Conservation (phyloP, 768 basidiomycete species). For the Suillus paluster region DNA sequence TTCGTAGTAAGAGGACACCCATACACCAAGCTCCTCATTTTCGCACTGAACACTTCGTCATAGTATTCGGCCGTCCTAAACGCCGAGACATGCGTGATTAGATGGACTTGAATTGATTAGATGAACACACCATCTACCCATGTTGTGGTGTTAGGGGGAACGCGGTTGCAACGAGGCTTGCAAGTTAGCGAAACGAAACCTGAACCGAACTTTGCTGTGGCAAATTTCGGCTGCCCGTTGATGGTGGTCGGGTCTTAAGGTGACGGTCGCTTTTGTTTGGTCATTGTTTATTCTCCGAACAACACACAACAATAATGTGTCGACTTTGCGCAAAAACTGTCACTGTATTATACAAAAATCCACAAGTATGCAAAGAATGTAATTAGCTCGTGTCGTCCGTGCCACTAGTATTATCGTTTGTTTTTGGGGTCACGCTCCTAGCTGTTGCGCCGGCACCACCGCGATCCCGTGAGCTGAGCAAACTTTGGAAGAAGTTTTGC, state of each 20-base stretch:
- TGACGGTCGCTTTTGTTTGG: constrained; percentile 16
- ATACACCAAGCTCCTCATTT: constrained; percentile 81
- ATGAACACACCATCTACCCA: constrained; percentile 70
- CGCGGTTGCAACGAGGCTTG: constrained; percentile 30
- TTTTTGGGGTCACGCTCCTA: constrained; percentile 30
- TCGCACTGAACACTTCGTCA: constrained; percentile 73
- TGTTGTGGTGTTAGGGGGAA: constrained; percentile 31
- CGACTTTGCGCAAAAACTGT: not conserved
- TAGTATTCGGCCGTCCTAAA: constrained; percentile 71
- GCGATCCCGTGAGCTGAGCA: constrained; percentile 74
- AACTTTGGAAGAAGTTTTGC: constrained; percentile 86
- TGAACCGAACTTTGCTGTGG: constrained; percentile 9
- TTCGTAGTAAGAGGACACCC: constrained; percentile 28
- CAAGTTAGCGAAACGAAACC: constrained; percentile 16
- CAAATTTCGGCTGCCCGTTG: constrained; percentile 12
- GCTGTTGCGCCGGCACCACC: constrained; percentile 38
- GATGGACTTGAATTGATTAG: constrained; percentile 12
- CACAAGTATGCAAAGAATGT: not conserved
- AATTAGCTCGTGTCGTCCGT: constrained; percentile 43
- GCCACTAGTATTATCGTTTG: constrained; percentile 40
- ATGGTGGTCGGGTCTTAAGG: constrained; percentile 16
- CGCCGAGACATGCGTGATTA: not conserved
- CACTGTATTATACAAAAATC: constrained; percentile 9
- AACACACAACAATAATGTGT: constrained; percentile 13
- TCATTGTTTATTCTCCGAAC: constrained; percentile 16